Base-by-base conservation (phyloP, 1,284 basidiomycete genomes). In the Flammula alnicola region DNA sequence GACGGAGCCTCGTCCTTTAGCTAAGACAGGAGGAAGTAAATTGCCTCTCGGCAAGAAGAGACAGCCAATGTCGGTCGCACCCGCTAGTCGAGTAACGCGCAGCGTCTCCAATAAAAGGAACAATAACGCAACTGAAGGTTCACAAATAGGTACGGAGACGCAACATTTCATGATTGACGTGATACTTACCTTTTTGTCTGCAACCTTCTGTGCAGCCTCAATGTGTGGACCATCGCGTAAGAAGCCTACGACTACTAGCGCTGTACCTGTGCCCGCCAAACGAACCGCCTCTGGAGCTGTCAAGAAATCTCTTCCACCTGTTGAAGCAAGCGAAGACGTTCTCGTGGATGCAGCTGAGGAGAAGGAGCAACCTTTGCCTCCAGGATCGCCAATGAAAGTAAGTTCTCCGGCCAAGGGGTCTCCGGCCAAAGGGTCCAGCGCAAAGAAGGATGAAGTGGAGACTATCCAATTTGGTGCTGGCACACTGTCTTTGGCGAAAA, bases 321-420 rank as follows among this genome's bases (percentile, higher is more conserved):
- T 30, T 29, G 30, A 16, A 25, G 45, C 19, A 33, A 11, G 50
- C 4, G 52, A 53, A 23, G 54, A 53, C 17, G n/a, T 54, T 5
- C 44, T 55, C 16, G 57, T 59, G 45, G 61, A 61, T 25, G 43
- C 20, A 17, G 23, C 47, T 12, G 44, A 43, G 25, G 52, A 54
- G 12, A 55, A 50, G 11, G 29, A 20, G 14, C 16, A 33, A 2
- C 1, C n/a, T 4, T 31, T 63, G 23, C 52, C 55, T 10, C 60
- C 63, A 36, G 66, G 66, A 35, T 69, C 69, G 12, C 66, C 69
- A 5, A 69, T 68, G 66, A 65, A 61, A 44, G 44, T 65, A 11
- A 52, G 48, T 17, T n/a, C n/a, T n/a, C 63, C 66, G n/a, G 38
- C 32, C n/a, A 56, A 49, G 29, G 37, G 52, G 16, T 56, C 49